phyloP scores from a whole-genome alignment of 2,329 filamentous ascomycete genomes.

The Cryphonectria japonica region DNA sequence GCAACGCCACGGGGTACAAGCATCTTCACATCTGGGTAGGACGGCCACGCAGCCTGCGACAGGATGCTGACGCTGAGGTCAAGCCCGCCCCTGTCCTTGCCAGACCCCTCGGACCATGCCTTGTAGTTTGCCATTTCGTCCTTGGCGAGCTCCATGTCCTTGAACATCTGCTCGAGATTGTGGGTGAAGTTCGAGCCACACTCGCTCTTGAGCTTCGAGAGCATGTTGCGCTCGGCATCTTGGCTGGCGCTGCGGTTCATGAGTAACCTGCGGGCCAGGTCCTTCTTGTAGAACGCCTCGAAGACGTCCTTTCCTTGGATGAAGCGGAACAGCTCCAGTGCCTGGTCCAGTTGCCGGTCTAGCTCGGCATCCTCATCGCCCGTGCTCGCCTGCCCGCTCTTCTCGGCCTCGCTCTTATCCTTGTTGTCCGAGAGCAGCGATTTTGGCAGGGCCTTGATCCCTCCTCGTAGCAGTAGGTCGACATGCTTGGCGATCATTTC shows the following conservation, averaged over 20 bases:
- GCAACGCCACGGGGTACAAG: slow-evolving; percentile 74
- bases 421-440: slow-evolving; percentile 66
- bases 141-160: slow-evolving; percentile 89
- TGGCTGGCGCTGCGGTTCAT: slow-evolving; percentile 93
- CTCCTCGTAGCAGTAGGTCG: slow-evolving; percentile 84
- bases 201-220: slow-evolving; percentile 87
- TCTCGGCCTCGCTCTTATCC: slow-evolving; percentile 61
- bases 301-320: slow-evolving; percentile 98
- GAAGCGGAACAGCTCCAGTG: slow-evolving; percentile 92
- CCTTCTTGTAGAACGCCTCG: slow-evolving; percentile 99
- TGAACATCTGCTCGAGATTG: slow-evolving; percentile 99
- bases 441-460: slow-evolving; percentile 79
- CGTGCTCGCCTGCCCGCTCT: slow-evolving; percentile 66
- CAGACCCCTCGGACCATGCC: slow-evolving; percentile 59
- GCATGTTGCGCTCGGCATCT: slow-evolving; percentile 95
- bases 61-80: slow-evolving; percentile 87
- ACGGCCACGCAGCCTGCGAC: slow-evolving; percentile 91
- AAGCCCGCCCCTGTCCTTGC: slow-evolving; percentile 53
- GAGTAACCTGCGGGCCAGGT: slow-evolving; percentile 84
- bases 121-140: slow-evolving; percentile 95
- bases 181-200: slow-evolving; percentile 94
- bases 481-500: slow-evolving; percentile 99
- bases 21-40: slow-evolving; percentile 75
- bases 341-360: slow-evolving; percentile 88
- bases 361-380: slow-evolving; percentile 91